phyloP scores from a whole-genome alignment of 2,329 filamentous ascomycete species.

The Fusarium dimerum region DNA sequence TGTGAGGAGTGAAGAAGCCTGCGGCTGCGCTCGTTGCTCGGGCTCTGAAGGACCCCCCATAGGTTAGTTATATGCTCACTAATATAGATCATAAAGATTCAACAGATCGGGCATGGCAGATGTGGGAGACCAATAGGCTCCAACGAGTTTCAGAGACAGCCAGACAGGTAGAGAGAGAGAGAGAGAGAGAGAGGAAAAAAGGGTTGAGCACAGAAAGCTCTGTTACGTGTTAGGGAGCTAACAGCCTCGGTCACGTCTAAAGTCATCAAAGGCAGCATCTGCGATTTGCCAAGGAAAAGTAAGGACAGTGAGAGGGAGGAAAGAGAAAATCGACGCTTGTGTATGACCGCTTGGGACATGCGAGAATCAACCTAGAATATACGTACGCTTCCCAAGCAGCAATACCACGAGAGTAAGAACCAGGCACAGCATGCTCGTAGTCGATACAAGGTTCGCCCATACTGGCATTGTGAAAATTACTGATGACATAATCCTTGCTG shows the following conservation, averaged over 20 bases:
- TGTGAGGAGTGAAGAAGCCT: neutral
- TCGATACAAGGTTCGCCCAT: neutral
- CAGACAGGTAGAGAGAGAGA: too few species aligned
- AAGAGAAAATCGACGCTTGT: neutral
- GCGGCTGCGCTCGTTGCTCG: neutral
- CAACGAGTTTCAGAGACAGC: too few species aligned
- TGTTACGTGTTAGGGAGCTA: too few species aligned
- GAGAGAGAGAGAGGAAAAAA: too few species aligned
- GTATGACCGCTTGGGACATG: neutral
- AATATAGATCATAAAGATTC: neutral
- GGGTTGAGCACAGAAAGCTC: too few species aligned
- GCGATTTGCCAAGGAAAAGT: neutral
- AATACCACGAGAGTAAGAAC: neutral
- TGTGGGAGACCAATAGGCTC: too few species aligned
- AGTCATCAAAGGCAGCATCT: too few species aligned
- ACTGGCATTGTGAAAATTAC: neutral
- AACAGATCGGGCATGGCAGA: too few species aligned
- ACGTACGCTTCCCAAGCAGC: neutral
- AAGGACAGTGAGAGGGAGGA: neutral
- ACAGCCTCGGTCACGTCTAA: too few species aligned
- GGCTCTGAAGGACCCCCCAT: neutral
- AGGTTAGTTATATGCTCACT: neutral
- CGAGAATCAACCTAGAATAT: too few species aligned
- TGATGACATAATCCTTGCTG: neutral
- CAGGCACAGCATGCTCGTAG: neutral